Evolutionary conservation across 495 filamentous ascomycete species (phyloP).

Genomic region (Gamarada debralockiae): DNA sequence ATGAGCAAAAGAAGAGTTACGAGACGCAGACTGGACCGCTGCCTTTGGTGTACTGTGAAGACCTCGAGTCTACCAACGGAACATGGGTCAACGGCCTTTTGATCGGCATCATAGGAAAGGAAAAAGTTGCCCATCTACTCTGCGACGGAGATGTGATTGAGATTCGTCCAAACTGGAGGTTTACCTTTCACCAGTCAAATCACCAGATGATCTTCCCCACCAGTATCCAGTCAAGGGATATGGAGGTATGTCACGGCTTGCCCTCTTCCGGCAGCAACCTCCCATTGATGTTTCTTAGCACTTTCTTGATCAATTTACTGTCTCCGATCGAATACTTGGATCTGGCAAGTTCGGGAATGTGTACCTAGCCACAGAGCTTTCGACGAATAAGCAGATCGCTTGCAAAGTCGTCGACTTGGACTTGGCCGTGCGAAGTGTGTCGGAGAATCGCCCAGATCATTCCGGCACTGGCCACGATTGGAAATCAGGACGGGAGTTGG

Average conservation of each 20-base stretch:
- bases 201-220: slow-evolving; percentile 7
- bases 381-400: slow-evolving; percentile 67
- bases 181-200: slow-evolving; percentile 28
- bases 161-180: slow-evolving; percentile 33
- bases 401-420: slow-evolving; percentile 60
- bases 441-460: background rate
- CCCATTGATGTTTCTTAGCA: slow-evolving; percentile 27
- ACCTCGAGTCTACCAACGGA: slow-evolving; percentile 53
- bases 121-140: slow-evolving; percentile 41
- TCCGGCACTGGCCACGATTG: too few relatives aligned
- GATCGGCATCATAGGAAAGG: slow-evolving; percentile 35
- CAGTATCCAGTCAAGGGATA: slow-evolving; percentile 20
- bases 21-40: slow-evolving; percentile 9
- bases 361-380: slow-evolving; percentile 68
- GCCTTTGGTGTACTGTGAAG: slow-evolving; percentile 59
- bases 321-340: slow-evolving; percentile 62
- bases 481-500: too few relatives aligned
- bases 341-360: slow-evolving; percentile 82
- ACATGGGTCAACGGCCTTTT: slow-evolving; percentile 46
- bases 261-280: background rate
- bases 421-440: slow-evolving; percentile 5
- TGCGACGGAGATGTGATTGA: slow-evolving; percentile 50
- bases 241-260: slow-evolving; percentile 20
- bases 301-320: slow-evolving; percentile 41
- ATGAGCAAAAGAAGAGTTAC: slow-evolving; percentile 31